Conservation (phyloP, 1,139 yeast species). For the Nematodospora anomalae region DNA sequence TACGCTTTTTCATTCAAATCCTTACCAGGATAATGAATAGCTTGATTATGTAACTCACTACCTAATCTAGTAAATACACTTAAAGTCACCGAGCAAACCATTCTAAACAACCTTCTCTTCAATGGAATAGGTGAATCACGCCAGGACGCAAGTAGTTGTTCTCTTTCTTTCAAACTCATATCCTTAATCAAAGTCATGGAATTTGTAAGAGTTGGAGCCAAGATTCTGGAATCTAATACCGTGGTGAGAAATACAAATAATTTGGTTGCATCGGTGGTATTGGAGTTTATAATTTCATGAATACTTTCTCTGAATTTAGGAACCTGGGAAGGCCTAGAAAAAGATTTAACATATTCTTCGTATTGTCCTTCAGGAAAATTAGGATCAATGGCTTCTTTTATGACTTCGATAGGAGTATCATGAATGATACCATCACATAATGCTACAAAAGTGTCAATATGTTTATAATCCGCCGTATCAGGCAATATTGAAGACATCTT, state of each 20-base stretch:
- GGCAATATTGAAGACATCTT: slow-evolving; percentile 16
- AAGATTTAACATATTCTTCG: slow-evolving; percentile 33
- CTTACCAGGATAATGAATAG: slow-evolving; percentile 35
- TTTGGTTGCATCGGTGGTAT: slow-evolving; percentile 20
- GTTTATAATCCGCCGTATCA: slow-evolving; percentile 23
- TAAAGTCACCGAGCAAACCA: slow-evolving; percentile 25
- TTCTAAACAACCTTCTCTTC: slow-evolving; percentile 31
- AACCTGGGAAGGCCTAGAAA: slow-evolving; percentile 31
- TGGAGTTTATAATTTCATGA: slow-evolving; percentile 17
- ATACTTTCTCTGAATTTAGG: slow-evolving; percentile 28
- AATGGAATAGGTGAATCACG: slow-evolving; percentile 35
- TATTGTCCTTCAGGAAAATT: slow-evolving; percentile 30
- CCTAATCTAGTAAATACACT: slow-evolving; percentile 26
- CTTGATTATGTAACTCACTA: slow-evolving; percentile 34
- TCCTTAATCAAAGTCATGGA: slow-evolving; percentile 36
- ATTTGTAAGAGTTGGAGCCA: slow-evolving; percentile 39
- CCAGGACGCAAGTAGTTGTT: slow-evolving; percentile 34
- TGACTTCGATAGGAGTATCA: slow-evolving; percentile 30
- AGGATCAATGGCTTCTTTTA: slow-evolving; percentile 28
- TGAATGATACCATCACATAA: slow-evolving; percentile 41
- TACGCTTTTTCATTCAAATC: slow-evolving; percentile 32
- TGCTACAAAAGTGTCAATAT: slow-evolving; percentile 26
- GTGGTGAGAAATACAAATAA: slow-evolving; percentile 27
- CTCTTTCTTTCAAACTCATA: slow-evolving; percentile 35
- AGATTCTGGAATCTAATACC: slow-evolving; percentile 30